Evolutionary conservation across 805 yeast species (phyloP).

Genomic region (Starmerella stigmatis): DNA sequence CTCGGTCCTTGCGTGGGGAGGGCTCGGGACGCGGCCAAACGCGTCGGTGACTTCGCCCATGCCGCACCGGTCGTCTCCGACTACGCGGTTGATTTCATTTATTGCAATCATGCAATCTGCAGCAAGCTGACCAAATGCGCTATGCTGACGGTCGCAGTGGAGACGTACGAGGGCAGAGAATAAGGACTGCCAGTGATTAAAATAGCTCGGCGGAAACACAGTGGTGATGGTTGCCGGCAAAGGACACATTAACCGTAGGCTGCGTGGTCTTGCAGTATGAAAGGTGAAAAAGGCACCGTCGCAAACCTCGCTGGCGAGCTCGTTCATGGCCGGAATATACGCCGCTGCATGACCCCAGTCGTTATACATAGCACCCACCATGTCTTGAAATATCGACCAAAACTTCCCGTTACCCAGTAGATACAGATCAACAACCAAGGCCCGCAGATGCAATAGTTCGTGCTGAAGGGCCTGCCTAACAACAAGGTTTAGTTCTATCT

Average conservation of each 20-base stretch:
- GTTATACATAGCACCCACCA: not conserved
- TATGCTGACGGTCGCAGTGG: not conserved
- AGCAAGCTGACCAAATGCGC: not conserved
- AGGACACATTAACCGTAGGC: not conserved
- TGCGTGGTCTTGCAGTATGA: not conserved
- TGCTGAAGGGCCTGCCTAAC: not conserved
- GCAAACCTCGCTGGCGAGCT: not conserved
- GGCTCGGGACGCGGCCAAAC: not conserved
- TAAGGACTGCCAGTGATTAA: not conserved
- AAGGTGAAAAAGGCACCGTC: not conserved
- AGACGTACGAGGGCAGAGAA: not conserved
- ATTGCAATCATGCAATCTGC: not conserved
- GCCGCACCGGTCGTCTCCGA: not conserved
- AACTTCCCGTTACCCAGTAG: slow-evolving; percentile 9
- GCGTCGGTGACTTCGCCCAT: not conserved
- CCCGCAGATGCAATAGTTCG: not conserved
- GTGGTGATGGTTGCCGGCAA: not conserved
- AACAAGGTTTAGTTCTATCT: not conserved
- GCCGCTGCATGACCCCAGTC: not conserved
- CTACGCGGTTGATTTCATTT: not conserved
- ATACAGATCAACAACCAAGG: slow-evolving; percentile 5
- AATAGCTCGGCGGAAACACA: not conserved
- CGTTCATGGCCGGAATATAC: not conserved
- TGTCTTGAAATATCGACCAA: slow-evolving; percentile 13
- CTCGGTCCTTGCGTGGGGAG: no score